phyloP scores from a whole-genome alignment of 805 yeast genomes.

The Lachancea dasiensis region DNA sequence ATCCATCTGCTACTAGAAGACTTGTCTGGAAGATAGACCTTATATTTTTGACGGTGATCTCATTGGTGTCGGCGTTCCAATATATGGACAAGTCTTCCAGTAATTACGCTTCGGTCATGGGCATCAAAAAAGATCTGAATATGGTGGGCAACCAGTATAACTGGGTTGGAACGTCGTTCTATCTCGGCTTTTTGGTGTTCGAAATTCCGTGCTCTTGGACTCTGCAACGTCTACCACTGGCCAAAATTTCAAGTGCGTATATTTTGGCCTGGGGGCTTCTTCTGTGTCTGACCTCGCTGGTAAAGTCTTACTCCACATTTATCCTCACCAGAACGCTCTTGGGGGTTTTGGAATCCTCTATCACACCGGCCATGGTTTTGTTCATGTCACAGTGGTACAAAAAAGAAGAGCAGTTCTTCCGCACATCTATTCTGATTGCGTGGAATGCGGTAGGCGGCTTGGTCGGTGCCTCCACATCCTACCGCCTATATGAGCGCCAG shows the following conservation, averaged over 20 bases:
- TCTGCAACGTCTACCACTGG: conserved; percentile 47
- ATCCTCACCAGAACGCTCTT: conserved; percentile 39
- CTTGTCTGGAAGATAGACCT: conserved; percentile 37
- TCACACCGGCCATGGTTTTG: conserved; percentile 47
- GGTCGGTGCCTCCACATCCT: conserved; percentile 47
- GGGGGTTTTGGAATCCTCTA: conserved; percentile 43
- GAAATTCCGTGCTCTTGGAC: conserved; percentile 10
- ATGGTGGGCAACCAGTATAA: conserved; percentile 38
- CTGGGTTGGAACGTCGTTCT: conserved; percentile 50
- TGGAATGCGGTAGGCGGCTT: conserved; percentile 38
- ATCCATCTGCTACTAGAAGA: conserved; percentile 15
- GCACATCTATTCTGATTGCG: conserved; percentile 37
- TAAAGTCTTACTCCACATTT: conserved; percentile 38
- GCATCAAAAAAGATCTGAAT: conserved; percentile 32
- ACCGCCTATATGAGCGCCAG: conserved; percentile 38
- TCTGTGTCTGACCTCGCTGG: conserved; percentile 41
- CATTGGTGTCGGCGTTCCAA: conserved; percentile 26
- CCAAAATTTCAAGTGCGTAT: conserved; percentile 38
- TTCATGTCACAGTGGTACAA: conserved; percentile 51
- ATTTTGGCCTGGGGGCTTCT: conserved; percentile 46
- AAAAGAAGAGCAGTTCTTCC: conserved; percentile 35
- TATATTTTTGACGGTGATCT: conserved; percentile 35
- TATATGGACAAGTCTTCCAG: conserved; percentile 37
- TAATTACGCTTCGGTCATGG: conserved; percentile 36
- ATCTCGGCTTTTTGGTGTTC: conserved; percentile 48